Evolutionary conservation across 192 early-diverging fungal species (phyloP).

Genomic region (Linnemannia schmuckeri): DNA sequence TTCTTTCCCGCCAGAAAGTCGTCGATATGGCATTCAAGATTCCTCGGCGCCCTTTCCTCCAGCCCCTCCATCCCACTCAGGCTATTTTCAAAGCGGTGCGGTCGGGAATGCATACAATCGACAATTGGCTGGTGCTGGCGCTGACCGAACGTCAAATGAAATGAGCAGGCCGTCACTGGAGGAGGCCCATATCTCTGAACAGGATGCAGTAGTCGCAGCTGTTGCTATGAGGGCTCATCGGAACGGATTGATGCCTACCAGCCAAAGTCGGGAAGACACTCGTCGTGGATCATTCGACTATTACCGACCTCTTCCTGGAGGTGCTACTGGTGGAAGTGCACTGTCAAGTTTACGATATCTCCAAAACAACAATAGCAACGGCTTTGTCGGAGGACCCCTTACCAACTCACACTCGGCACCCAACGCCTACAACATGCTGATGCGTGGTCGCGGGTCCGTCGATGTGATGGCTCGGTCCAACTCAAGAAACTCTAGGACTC

Average conservation of each 20-base stretch:
- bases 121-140: not conserved
- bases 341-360: not conserved
- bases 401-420: conserved; percentile 18
- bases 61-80: not conserved
- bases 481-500: conserved; percentile 29
- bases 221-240: conserved; percentile 39
- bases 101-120: conserved; percentile 30
- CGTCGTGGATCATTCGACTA: conserved; percentile 34
- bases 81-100: not conserved
- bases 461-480: conserved; percentile 34
- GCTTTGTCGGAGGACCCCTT: not conserved
- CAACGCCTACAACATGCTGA: conserved; percentile 41
- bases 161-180: conserved; percentile 31
- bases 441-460: conserved; percentile 45
- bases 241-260: conserved; percentile 16
- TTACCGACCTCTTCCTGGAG: conserved; percentile 15
- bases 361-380: conserved; percentile 16
- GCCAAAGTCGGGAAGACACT: conserved; percentile 30
- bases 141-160: conserved; percentile 16
- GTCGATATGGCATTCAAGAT: conserved; percentile 47
- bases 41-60: conserved; percentile 20
- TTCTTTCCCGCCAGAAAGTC: conserved; percentile 42
- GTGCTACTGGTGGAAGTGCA: not conserved
- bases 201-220: conserved; percentile 49
- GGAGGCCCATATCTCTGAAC: conserved; percentile 44